A percentile compares a stretch with the other conserved stretches of the same genome.
Conservation (phyloP, 192 early-diverging fungal genomes). For the Mortierella antarctica region DNA sequence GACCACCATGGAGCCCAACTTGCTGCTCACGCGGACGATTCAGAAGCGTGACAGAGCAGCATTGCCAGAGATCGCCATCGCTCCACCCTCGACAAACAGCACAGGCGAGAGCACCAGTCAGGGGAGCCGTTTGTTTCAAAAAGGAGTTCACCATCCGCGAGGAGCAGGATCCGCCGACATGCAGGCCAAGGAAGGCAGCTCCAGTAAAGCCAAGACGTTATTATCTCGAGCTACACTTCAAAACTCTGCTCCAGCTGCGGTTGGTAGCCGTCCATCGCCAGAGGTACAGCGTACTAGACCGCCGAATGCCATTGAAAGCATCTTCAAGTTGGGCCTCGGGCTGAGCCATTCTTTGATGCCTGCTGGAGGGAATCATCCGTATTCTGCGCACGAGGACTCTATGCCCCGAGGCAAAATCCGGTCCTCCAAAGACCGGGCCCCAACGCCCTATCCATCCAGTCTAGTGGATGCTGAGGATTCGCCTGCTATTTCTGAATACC, state of each 20-base stretch:
- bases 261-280: neutral
- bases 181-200: too few relatives aligned
- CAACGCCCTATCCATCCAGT: slow-evolving; percentile 30
- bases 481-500: neutral
- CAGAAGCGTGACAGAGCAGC: neutral
- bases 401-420: neutral
- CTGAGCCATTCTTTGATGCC: neutral
- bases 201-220: neutral
- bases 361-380: neutral
- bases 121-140: neutral
- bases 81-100: slow-evolving; percentile 9
- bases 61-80: slow-evolving; percentile 19
- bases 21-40: too few relatives aligned
- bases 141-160: too few relatives aligned
- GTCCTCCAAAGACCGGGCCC: slow-evolving; percentile 10
- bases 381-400: neutral
- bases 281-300: neutral
- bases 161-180: too few relatives aligned
- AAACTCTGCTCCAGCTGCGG: neutral
- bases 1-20: too few relatives aligned
- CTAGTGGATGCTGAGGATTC: neutral
- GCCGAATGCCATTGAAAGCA: slow-evolving; percentile 16
- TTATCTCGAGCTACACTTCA: neutral
- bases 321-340: slow-evolving; percentile 20
- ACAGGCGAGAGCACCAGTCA: neutral